Percentiles rank a stretch among this genome's conserved stretches.
phyloP scores from a whole-genome alignment of 495 filamentous ascomycete species.

The Sporormia fimetaria region DNA sequence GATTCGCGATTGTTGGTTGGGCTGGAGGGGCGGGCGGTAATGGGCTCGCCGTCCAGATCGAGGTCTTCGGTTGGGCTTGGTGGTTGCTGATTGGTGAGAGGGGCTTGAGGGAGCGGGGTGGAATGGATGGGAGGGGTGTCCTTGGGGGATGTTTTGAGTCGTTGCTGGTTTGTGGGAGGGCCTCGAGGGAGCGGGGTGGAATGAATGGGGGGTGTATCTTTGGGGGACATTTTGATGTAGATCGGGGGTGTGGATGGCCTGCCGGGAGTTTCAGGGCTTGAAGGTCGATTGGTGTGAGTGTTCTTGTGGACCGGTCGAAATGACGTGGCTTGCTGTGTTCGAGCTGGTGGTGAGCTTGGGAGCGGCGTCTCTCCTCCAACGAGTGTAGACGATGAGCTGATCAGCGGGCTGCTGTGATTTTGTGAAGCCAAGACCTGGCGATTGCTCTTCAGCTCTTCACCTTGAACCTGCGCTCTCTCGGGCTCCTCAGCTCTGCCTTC shows the following conservation, averaged over 20 bases:
- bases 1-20: not conserved
- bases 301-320: too few relatives aligned
- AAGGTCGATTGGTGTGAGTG: too few relatives aligned
- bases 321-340: too few relatives aligned
- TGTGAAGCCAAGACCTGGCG: too few relatives aligned
- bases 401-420: too few relatives aligned
- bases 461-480: too few relatives aligned
- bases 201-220: not conserved
- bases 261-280: too few relatives aligned
- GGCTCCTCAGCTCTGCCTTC: conserved; percentile 7
- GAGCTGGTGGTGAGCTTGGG: too few relatives aligned
- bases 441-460: too few relatives aligned
- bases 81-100: not conserved
- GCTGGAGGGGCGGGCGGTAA: conserved; percentile 6
- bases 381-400: too few relatives aligned
- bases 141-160: not conserved
- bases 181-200: not conserved
- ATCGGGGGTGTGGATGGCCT: too few relatives aligned
- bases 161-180: not conserved
- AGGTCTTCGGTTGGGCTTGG: not conserved
- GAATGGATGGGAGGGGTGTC: not conserved
- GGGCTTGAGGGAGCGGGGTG: not conserved
- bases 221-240: not conserved
- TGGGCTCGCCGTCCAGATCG: conserved; percentile 9
- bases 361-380: too few relatives aligned